These are phyloP conservation scores for Ceriops tagal DNA, from an alignment of 345 rosid genomes.

Conservation along the genomic window DNA sequence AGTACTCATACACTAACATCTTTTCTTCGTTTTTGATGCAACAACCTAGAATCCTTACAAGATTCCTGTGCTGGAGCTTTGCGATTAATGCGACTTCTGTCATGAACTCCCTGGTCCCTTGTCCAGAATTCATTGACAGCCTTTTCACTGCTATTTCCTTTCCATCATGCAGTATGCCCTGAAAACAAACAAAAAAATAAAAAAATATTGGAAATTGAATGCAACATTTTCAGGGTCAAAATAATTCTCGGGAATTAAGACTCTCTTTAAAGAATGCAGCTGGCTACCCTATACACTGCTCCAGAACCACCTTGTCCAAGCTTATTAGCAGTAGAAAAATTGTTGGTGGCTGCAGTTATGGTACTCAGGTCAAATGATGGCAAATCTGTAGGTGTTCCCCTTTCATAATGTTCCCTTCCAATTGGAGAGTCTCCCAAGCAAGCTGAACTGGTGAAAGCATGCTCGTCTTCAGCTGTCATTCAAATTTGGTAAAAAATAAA, in stretches of 20 bases:
- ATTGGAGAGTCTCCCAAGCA: conserved; percentile 26
- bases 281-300: conserved; percentile 29
- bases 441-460: conserved; percentile 14
- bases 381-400: conserved; percentile 34
- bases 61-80: conserved; percentile 27
- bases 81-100: conserved; percentile 31
- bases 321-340: conserved; percentile 46
- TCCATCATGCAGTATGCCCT: conserved; percentile 40
- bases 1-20: conserved; percentile 15
- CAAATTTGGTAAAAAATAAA: no score
- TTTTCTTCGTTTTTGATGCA: conserved; percentile 11
- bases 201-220: neutral
- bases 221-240: neutral
- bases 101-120: conserved; percentile 50
- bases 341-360: conserved; percentile 47
- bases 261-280: neutral
- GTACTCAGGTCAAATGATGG: conserved; percentile 45
- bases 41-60: conserved; percentile 22
- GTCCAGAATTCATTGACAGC: conserved; percentile 45
- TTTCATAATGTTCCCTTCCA: conserved; percentile 33
- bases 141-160: conserved; percentile 54
- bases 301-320: conserved; percentile 64
- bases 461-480: no score
- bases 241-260: neutral
- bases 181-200: neutral